Evolutionary conservation across 1,139 yeast genomes (phyloP).

Genomic region (Suhomyces bolitotheri): DNA sequence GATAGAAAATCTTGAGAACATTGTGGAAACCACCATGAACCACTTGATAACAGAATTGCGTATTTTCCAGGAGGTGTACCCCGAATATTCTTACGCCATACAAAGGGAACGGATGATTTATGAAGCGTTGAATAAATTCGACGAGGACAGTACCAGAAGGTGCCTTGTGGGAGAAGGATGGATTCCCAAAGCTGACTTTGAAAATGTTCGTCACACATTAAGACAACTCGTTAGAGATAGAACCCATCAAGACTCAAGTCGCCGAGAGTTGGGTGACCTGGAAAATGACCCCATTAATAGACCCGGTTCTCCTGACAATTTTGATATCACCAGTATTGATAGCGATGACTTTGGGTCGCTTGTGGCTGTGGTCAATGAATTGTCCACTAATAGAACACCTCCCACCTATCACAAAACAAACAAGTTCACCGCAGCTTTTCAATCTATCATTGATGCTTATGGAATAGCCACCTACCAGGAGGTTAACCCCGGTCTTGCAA

Average conservation of each 20-base stretch:
- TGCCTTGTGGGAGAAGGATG: slow-evolving; percentile 98
- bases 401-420: slow-evolving; percentile 93
- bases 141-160: slow-evolving; percentile 80
- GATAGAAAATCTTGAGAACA: slow-evolving; percentile 48
- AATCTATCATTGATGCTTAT: slow-evolving; percentile 89
- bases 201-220: slow-evolving; percentile 26
- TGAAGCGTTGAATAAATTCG: slow-evolving; percentile 75
- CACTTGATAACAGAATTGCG: slow-evolving; percentile 74
- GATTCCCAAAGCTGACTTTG: slow-evolving; percentile 57
- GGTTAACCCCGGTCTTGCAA: slow-evolving; percentile 93
- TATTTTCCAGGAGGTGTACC: slow-evolving; percentile 57
- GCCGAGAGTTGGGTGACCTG: slow-evolving; percentile 26
- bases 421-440: slow-evolving; percentile 91
- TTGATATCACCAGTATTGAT: slow-evolving; percentile 23
- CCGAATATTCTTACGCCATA: slow-evolving; percentile 44
- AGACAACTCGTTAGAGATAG: slow-evolving; percentile 28
- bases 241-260: slow-evolving; percentile 18
- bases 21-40: slow-evolving; percentile 67
- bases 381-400: slow-evolving; percentile 80
- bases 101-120: slow-evolving; percentile 75
- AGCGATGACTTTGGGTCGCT: slow-evolving; percentile 32
- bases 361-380: slow-evolving; percentile 68
- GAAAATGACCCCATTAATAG: slow-evolving; percentile 11
- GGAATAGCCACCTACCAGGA: slow-evolving; percentile 94
- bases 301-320: slow-evolving; percentile 25